phyloP scores from a whole-genome alignment of 441 rosid genomes.

The Euphorbia schlechtendalii region DNA sequence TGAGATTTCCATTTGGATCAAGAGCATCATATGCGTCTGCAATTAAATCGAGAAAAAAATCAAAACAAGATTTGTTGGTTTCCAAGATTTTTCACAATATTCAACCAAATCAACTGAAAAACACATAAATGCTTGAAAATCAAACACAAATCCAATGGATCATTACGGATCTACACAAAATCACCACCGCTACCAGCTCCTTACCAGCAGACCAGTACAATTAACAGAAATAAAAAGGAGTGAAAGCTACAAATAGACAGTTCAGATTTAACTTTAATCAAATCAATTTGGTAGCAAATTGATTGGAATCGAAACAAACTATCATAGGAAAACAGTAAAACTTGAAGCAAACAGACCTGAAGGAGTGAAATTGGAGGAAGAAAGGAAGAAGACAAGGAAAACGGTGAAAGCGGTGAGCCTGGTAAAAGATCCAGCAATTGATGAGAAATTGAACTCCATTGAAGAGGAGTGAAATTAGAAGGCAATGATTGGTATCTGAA shows the following conservation, averaged over 20 bases:
- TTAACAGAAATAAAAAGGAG: not conserved
- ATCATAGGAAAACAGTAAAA: too few relatives aligned
- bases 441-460: constrained; percentile 40
- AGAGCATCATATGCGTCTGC: constrained; percentile 82
- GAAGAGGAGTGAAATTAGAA: constrained; percentile 18
- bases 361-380: constrained; percentile 53
- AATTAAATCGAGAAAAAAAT: constrained; percentile 10
- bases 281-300: not conserved
- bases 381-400: constrained; percentile 47
- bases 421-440: constrained; percentile 28
- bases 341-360: constrained; percentile 48
- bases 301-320: not conserved
- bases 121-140: constrained; percentile 1
- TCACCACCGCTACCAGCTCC: not conserved
- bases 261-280: not conserved
- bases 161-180: constrained; percentile 4
- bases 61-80: constrained; percentile 12
- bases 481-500: constrained; percentile 7
- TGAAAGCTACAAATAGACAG: constrained; percentile 8
- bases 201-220: not conserved
- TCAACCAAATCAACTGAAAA: not conserved
- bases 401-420: constrained; percentile 33
- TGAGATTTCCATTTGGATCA: constrained; percentile 85
- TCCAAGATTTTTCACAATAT: constrained; percentile 8
- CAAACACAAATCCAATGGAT: not conserved